These are phyloP conservation scores for Erythrophleum fordii DNA, from an alignment of 306 rosid species.

Conservation along the genomic window DNA sequence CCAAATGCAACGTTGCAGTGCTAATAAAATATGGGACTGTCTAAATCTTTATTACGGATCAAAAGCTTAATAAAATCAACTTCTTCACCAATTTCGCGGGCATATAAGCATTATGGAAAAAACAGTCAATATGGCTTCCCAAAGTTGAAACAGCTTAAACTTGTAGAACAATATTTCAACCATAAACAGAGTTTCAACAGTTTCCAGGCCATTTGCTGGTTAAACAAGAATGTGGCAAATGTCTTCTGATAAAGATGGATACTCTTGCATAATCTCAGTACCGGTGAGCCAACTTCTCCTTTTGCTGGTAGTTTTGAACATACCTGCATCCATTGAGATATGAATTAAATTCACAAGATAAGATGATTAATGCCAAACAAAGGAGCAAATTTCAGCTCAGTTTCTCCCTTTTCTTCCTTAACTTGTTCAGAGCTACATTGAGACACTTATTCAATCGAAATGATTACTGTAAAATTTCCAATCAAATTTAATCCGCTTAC, in stretches of 20 bases:
- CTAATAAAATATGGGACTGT: neutral
- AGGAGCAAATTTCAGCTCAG: neutral
- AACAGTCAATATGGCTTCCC: neutral
- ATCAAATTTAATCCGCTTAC: neutral
- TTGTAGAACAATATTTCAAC: conserved; percentile 12
- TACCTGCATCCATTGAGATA: conserved; percentile 52
- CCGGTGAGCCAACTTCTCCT: conserved; percentile 72
- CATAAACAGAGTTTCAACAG: conserved; percentile 37
- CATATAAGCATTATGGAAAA: conserved; percentile 9
- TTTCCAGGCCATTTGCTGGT: conserved; percentile 32
- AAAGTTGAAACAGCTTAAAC: conserved; percentile 30
- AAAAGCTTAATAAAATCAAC: neutral
- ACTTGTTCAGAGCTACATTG: no score
- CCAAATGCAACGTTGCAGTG: neutral
- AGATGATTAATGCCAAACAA: neutral
- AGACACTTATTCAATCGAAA: neutral
- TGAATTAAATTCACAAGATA: conserved; percentile 9
- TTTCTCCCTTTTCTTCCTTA: neutral
- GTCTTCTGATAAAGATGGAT: conserved; percentile 4
- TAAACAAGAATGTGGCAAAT: conserved; percentile 33
- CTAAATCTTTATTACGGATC: neutral
- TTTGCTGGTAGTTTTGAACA: conserved; percentile 60
- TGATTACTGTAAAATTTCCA: neutral
- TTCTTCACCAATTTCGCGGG: neutral
- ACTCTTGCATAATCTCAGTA: conserved; percentile 43